Evolutionary conservation across 495 filamentous ascomycete genomes (phyloP), one percentile per base, ranked within the genome.

Genomic region (Podospora pseudopauciseta): DNA sequence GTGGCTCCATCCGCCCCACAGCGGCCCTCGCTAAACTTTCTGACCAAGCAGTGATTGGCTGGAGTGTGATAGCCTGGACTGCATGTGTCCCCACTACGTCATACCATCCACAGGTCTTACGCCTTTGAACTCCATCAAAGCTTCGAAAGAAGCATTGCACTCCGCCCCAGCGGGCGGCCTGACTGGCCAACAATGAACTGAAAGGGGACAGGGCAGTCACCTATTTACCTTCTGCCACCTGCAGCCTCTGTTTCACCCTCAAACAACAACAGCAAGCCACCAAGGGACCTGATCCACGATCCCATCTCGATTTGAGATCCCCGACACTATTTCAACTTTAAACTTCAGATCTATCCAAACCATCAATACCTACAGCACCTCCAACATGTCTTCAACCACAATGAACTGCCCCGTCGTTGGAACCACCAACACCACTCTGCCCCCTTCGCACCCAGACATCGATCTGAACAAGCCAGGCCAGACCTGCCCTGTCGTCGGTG

Each of bases 351-450:
- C 18, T 13, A 61, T 7, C 26, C 9, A n/a, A 23, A 28, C 16
- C 20, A 63, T n/a, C 61, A 15, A 28, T 20, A 63, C 62, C 55
- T 13, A 59, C 53, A 56, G 57, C 23, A 27, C 34, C n/a, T 28
- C 19, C 15, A 54, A 39, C 44, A 74, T 74, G 71, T 69, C 70
- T 34, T 58, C 70, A 64, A 23, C 61, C 18, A 28, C 55, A 34
- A 20, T 54, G 57, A 71, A 72, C 71, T 77, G 75, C 71, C 75
- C 81, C 67, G 77, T 83, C 62, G 78, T 83, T 27, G 80, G 80
- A 58, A 80, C 81, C 27, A 78, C 76, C 65, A 79, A 63, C 61
- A 34, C 61, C 27, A 63, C 61, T 23, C 61, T 63, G 28, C 61
- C 61, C 7, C 61, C 61, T 5, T 63, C 61, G 28, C 61, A 63